Conservation (phyloP, 2,329 filamentous ascomycete species). For the Coniochaeta hoffmannii region DNA sequence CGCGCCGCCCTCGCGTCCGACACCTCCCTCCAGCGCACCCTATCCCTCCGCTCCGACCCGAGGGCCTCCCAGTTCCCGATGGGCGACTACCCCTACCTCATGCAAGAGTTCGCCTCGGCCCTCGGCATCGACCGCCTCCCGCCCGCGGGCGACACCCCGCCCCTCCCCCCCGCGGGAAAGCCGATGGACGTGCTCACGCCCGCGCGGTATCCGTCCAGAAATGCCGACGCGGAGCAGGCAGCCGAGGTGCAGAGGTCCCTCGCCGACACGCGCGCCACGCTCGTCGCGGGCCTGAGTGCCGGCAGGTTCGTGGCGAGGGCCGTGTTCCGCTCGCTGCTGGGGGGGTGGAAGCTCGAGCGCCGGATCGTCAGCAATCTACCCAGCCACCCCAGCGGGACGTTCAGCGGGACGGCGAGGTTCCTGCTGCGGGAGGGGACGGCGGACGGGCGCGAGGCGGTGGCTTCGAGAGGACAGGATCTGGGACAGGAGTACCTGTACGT, state of each 20-base stretch:
- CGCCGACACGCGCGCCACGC: constrained; percentile 34
- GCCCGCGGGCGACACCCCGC: constrained; percentile 25
- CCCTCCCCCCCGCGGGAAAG: constrained; percentile 31
- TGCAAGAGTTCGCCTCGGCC: constrained; percentile 60
- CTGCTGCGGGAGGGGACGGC: constrained; percentile 51
- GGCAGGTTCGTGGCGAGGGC: constrained; percentile 53
- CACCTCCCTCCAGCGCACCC: constrained; percentile 35
- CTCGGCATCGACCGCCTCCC: constrained; percentile 41
- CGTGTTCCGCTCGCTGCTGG: constrained; percentile 64
- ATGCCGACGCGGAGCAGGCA: constrained; percentile 31
- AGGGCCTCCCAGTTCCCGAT: constrained; percentile 68
- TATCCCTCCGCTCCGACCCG: constrained; percentile 43
- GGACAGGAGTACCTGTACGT: constrained; percentile 60
- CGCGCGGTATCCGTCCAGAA: constrained; percentile 39
- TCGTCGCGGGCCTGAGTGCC: constrained; percentile 31
- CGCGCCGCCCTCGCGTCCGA: constrained; percentile 34
- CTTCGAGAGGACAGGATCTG: constrained; percentile 7
- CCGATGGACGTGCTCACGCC: constrained; percentile 50
- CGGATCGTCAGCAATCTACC: constrained; percentile 45
- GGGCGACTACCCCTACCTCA: constrained; percentile 70
- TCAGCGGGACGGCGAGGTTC: constrained; percentile 59
- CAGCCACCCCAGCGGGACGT: constrained; percentile 55
- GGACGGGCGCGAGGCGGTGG: constrained; percentile 36
- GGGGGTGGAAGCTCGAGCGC: constrained; percentile 58
- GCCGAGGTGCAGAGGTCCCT: constrained; percentile 35